Percentiles rank a stretch among this genome's conserved stretches.
phyloP scores from a whole-genome alignment of 768 basidiomycete genomes.

The Pisolithus microcarpus region DNA sequence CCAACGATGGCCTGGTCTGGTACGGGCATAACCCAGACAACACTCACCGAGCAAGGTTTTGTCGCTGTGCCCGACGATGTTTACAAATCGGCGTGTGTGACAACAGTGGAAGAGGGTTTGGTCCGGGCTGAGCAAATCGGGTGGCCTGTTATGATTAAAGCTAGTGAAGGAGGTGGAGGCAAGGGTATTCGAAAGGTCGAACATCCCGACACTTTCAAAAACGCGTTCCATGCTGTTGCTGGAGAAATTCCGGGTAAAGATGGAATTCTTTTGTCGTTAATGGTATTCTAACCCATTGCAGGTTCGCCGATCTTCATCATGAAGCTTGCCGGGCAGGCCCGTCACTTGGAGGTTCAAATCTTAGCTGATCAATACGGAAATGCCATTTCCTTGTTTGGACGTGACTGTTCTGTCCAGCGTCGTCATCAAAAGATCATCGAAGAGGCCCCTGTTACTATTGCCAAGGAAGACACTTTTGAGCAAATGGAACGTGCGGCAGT shows the following conservation, averaged over 20 bases:
- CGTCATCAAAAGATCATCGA: constrained; percentile 99
- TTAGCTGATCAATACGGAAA: constrained; percentile 99
- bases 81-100: constrained; percentile 84
- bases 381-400: constrained; percentile 97
- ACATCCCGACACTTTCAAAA: constrained; percentile 79
- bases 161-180: constrained; percentile 97
- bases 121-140: constrained; percentile 81
- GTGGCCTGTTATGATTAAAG: constrained; percentile 99
- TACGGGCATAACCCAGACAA: constrained; percentile 84
- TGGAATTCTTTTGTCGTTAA: neutral
- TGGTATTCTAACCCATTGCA: constrained; percentile 19
- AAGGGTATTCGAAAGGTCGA: constrained; percentile 98
- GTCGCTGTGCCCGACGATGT: constrained; percentile 92
- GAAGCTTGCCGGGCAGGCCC: constrained; percentile 97
- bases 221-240: constrained; percentile 86
- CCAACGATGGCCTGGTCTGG: constrained; percentile 99
- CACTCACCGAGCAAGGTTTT: constrained; percentile 76
- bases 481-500: constrained; percentile 99
- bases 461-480: constrained; percentile 84
- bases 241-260: constrained; percentile 91
- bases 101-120: constrained; percentile 80
- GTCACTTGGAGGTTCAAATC: constrained; percentile 96
- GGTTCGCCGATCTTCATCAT: constrained; percentile 99
- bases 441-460: constrained; percentile 98
- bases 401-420: constrained; percentile 98